These are phyloP conservation scores for Russula virescens DNA, from an alignment of 768 basidiomycete genomes.

Conservation along the genomic window DNA sequence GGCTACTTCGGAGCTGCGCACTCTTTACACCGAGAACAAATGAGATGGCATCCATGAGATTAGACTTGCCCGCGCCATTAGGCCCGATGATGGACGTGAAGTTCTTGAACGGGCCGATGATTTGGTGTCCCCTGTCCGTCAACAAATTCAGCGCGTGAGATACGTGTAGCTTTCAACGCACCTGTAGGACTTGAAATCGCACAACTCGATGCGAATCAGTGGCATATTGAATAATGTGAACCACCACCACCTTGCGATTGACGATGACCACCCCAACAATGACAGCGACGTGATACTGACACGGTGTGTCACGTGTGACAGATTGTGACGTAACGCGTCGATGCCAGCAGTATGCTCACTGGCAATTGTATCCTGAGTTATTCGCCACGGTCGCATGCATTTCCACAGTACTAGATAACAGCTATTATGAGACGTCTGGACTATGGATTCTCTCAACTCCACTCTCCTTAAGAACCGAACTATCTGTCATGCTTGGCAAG, in stretches of 20 bases:
- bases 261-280: rapidly evolving
- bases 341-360: too few species aligned
- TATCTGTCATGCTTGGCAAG: too few species aligned
- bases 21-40: constrained; percentile 97
- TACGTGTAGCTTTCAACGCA: constrained; percentile 26
- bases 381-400: too few species aligned
- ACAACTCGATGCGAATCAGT: constrained; percentile 79
- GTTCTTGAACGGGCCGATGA: constrained; percentile 84
- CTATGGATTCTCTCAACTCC: too few species aligned
- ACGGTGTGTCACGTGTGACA: constrained; percentile 8
- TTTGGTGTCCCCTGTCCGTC: constrained; percentile 60
- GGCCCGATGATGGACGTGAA: constrained; percentile 98
- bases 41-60: constrained; percentile 99
- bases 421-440: too few species aligned
- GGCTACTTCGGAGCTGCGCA: constrained; percentile 85
- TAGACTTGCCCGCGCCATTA: constrained; percentile 98
- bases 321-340: constrained; percentile 4
- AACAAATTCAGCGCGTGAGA: neutral
- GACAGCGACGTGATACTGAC: neutral
- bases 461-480: too few species aligned
- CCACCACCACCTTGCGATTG: too few species aligned
- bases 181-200: constrained; percentile 97
- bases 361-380: too few species aligned
- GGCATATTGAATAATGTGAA: constrained; percentile 49
- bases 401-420: too few species aligned